phyloP scores from a whole-genome alignment of 331 rosid genomes.

The Rhamnella rubrinervis region DNA sequence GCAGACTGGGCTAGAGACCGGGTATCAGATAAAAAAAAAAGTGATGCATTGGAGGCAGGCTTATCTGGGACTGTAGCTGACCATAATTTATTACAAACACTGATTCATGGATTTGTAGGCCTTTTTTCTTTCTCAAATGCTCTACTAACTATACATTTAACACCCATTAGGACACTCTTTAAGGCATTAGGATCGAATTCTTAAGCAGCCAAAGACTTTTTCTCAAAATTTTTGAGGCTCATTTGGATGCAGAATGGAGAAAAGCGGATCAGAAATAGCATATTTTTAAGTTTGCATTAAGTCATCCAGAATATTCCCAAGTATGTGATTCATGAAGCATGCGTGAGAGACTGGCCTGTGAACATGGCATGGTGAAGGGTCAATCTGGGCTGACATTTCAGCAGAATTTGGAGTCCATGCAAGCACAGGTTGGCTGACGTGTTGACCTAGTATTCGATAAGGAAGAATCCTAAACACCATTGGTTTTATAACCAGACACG shows the following conservation, averaged over 20 bases:
- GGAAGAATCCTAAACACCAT: conserved; percentile 50
- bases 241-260: too few species aligned
- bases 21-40: conserved; percentile 35
- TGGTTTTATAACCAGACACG: conserved; percentile 38
- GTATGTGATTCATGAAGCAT: background rate
- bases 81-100: background rate
- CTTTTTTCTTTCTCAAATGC: too few species aligned
- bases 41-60: conserved; percentile 25
- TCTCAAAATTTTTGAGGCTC: background rate
- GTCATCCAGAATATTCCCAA: conserved; percentile 19
- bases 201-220: background rate
- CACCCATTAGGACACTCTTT: too few species aligned
- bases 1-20: conserved; percentile 42
- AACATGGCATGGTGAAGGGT: conserved; percentile 9
- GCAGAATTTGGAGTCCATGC: conserved; percentile 16
- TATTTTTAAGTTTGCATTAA: background rate
- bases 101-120: too few species aligned
- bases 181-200: background rate
- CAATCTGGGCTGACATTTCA: conserved; percentile 25
- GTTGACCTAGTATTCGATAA: conserved; percentile 50
- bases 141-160: too few species aligned
- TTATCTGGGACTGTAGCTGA: conserved; percentile 10
- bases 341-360: background rate
- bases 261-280: background rate
- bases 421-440: conserved; percentile 26